Percentiles rank a stretch among this genome's conserved stretches.
Evolutionary conservation across 176 grass and related monocot species (phyloP).

Genomic region (Carex cristatella): DNA sequence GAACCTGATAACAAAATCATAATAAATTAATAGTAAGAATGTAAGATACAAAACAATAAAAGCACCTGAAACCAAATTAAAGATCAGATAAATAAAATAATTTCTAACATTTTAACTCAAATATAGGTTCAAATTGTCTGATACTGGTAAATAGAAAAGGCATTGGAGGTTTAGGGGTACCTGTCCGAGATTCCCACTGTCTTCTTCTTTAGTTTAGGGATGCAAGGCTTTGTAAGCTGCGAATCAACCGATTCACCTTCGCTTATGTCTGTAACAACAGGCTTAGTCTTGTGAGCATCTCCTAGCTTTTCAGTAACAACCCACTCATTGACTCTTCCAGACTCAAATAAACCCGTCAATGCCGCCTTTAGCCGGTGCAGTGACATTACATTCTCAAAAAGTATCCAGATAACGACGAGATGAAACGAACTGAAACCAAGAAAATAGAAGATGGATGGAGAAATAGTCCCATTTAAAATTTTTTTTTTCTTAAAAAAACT

Average conservation of each 20-base stretch:
- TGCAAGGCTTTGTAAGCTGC: conserved; percentile 28
- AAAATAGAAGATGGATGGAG: neutral
- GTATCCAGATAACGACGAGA: conserved; percentile 74
- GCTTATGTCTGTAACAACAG: conserved; percentile 22
- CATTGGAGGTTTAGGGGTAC: conserved; percentile 12
- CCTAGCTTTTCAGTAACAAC: conserved; percentile 91
- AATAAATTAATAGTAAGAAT: neutral
- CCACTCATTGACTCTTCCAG: conserved; percentile 93
- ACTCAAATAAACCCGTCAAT: conserved; percentile 55
- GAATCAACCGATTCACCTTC: conserved; percentile 35
- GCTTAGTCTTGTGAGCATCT: conserved; percentile 58
- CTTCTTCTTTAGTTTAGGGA: conserved; percentile 42
- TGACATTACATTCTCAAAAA: conserved; percentile 95
- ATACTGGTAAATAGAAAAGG: neutral
- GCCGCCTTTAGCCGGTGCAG: conserved; percentile 73
- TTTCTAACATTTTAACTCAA: neutral
- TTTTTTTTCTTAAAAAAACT: neutral
- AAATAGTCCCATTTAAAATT: neutral
- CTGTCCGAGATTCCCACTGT: conserved; percentile 34
- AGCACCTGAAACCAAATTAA: neutral
- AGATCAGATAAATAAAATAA: neutral
- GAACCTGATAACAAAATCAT: conserved; percentile 43
- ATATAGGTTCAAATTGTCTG: neutral
- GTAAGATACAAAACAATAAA: no score
- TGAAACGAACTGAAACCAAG: conserved; percentile 70